Percentiles rank a stretch among this genome's conserved stretches.
These are phyloP conservation scores for Russula virescens DNA, from an alignment of 768 basidiomycete genomes.

Conservation along the genomic window DNA sequence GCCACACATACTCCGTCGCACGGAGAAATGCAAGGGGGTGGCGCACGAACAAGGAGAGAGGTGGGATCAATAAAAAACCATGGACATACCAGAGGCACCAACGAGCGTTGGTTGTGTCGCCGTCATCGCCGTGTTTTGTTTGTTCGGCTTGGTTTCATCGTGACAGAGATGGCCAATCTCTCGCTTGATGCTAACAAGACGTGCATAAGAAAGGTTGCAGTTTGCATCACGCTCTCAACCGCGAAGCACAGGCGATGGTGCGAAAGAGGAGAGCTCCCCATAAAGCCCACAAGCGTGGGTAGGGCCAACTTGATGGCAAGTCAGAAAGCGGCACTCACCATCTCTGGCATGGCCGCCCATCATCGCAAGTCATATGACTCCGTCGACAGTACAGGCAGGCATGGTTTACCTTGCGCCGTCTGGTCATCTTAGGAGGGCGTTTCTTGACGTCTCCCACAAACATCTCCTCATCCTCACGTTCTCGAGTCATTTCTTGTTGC, in stretches of 20 bases:
- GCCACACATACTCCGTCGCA: not conserved
- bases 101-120: conserved; percentile 12
- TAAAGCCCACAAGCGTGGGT: not conserved
- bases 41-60: not conserved
- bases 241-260: conserved; percentile 14
- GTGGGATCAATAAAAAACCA: not conserved
- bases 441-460: conserved; percentile 34
- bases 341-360: conserved; percentile 84
- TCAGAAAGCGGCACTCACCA: conserved; percentile 56
- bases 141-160: conserved; percentile 61
- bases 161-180: conserved; percentile 95
- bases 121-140: conserved; percentile 28
- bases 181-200: conserved; percentile 70
- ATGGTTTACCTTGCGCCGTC: conserved; percentile 84
- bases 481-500: not conserved
- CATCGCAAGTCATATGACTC: conserved; percentile 91
- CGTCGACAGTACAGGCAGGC: conserved; percentile 90
- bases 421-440: conserved; percentile 41
- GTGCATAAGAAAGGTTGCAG: conserved; percentile 8
- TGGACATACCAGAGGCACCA: conserved; percentile 7
- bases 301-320: not conserved
- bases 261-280: conserved; percentile 2
- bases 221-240: not conserved
- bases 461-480: conserved; percentile 29
- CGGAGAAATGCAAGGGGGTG: not conserved